Percentiles rank a stretch among this genome's conserved stretches.
Conservation (phyloP, 2,329 filamentous ascomycete genomes). For the Cladophialophora psammophila region DNA sequence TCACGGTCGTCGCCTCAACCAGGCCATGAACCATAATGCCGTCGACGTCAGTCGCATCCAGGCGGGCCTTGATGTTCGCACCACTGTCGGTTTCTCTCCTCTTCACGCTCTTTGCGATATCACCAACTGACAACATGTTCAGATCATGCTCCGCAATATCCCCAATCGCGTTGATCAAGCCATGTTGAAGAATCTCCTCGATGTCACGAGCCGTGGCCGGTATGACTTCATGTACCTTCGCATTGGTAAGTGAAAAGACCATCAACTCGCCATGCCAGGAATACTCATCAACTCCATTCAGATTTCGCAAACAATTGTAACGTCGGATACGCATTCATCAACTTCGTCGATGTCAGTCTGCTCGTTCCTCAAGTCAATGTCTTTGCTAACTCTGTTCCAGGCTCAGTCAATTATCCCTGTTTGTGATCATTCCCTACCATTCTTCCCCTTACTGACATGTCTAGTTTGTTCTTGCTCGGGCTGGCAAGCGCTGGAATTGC, state of each 20-base stretch:
- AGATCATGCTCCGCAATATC: slow-evolving; percentile 96
- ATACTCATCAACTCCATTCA: slow-evolving; percentile 38
- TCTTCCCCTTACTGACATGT: slow-evolving; percentile 49
- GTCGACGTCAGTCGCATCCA: slow-evolving; percentile 55
- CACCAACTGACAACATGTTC: slow-evolving; percentile 25
- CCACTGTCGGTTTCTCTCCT: slow-evolving; percentile 64
- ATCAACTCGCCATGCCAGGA: slow-evolving; percentile 3
- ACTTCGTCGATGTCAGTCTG: slow-evolving; percentile 77
- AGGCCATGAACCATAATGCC: slow-evolving; percentile 50
- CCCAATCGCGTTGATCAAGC: slow-evolving; percentile 83
- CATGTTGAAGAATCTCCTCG: slow-evolving; percentile 79
- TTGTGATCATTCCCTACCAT: slow-evolving; percentile 2
- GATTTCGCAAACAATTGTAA: slow-evolving; percentile 86
- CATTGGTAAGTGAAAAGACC: slow-evolving; percentile 63
- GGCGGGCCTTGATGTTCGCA: slow-evolving; percentile 74
- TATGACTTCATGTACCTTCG: slow-evolving; percentile 97
- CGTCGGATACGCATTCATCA: slow-evolving; percentile 97
- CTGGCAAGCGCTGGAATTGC: slow-evolving; percentile 77
- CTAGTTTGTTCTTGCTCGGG: slow-evolving; percentile 75
- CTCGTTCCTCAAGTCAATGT: background rate
- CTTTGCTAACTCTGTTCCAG: slow-evolving; percentile 24
- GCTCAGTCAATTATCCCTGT: slow-evolving; percentile 37
- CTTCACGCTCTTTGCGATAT: slow-evolving; percentile 5
- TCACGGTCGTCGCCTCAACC: slow-evolving; percentile 33
- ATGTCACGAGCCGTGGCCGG: slow-evolving; percentile 77